A percentile compares a stretch with the other conserved stretches of the same genome.
Evolutionary conservation across 225 moss, liverwort and hornwort genomes (phyloP).

Genomic region (Polytrichum commune): DNA sequence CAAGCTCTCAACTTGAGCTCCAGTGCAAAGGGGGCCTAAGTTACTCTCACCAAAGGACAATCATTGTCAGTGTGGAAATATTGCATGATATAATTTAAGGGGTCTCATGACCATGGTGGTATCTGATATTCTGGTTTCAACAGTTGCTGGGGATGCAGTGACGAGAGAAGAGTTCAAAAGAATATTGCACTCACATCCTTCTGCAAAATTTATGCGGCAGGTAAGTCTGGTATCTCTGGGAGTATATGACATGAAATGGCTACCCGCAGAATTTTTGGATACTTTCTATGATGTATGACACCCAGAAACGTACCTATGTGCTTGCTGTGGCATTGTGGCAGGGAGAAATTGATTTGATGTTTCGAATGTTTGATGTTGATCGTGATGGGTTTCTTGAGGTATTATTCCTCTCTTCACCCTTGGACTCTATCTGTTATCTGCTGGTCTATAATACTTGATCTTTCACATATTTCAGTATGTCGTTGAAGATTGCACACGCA

Average conservation of each 20-base stretch:
- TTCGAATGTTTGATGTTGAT: slow-evolving; percentile 73
- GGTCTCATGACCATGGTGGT: too few species aligned
- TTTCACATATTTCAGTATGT: too few species aligned
- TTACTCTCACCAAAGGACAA: neutral
- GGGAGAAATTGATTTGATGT: slow-evolving; percentile 82
- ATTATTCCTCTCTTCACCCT: neutral
- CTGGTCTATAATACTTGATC: too few species aligned
- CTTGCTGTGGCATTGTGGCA: slow-evolving; percentile 16
- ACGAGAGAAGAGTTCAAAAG: slow-evolving; percentile 55
- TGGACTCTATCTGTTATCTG: neutral
- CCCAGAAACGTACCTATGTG: slow-evolving; percentile 9
- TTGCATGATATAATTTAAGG: too few species aligned
- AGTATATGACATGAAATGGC: slow-evolving; percentile 4
- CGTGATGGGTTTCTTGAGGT: slow-evolving; percentile 57
- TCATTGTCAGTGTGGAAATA: too few species aligned
- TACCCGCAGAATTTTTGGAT: neutral
- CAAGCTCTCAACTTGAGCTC: too few species aligned
- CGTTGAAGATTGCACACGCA: too few species aligned
- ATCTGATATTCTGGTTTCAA: neutral
- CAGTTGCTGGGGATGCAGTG: slow-evolving; percentile 55
- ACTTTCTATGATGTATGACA: neutral
- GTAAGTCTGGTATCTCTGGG: slow-evolving; percentile 15
- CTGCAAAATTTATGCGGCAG: slow-evolving; percentile 73
- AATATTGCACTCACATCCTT: slow-evolving; percentile 62
- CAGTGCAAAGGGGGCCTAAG: too few species aligned